Evolutionary conservation across 345 rosid species (phyloP).

Genomic region (Euphorbia lathyris): DNA sequence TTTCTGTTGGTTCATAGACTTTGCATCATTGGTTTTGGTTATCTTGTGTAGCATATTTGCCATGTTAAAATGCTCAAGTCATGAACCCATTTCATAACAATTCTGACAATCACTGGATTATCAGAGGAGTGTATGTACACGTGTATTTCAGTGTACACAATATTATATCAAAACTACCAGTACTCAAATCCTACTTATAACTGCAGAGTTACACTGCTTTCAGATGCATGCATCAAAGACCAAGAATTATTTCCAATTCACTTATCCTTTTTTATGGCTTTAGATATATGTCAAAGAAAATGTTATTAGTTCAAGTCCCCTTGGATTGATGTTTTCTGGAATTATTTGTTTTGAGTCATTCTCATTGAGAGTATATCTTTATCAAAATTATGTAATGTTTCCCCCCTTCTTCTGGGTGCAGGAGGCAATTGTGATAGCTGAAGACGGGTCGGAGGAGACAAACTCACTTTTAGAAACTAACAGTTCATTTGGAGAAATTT

Average conservation of each 20-base stretch:
- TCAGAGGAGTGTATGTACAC: not conserved
- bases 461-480: constrained; percentile 52
- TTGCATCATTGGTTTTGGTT: too few species aligned
- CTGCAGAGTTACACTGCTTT: not conserved
- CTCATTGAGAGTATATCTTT: not conserved
- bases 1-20: not conserved
- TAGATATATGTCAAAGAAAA: not conserved
- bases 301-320: not conserved
- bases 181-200: not conserved
- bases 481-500: constrained; percentile 81
- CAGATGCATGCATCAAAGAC: not conserved
- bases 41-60: too few species aligned
- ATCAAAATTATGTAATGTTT: not conserved
- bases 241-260: not conserved
- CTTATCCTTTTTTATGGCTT: too few species aligned
- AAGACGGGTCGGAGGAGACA: constrained; percentile 79
- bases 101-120: not conserved
- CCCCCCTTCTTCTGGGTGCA: constrained; percentile 18
- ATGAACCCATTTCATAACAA: not conserved
- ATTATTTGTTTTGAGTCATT: not conserved
- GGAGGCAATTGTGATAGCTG: constrained; percentile 66
- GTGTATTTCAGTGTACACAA: not conserved
- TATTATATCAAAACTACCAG: not conserved
- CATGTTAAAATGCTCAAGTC: not conserved
- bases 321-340: not conserved